Evolutionary conservation across 345 rosid species (phyloP).

Genomic region (Eucalyptus polyanthemos): DNA sequence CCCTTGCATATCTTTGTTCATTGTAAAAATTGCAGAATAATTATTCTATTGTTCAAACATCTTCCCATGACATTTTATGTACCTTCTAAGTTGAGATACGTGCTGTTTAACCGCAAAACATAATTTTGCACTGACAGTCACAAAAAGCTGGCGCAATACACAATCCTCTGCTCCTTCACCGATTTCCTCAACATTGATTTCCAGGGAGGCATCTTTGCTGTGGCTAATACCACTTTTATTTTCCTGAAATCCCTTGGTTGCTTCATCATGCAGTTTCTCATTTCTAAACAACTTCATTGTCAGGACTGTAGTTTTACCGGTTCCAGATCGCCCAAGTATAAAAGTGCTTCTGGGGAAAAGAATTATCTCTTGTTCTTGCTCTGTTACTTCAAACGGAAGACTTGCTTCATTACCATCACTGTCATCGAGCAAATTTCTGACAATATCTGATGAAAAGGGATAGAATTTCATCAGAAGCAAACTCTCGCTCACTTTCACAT

Average conservation of each 20-base stretch:
- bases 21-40: not conserved
- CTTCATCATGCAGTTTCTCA: constrained; percentile 13
- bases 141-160: constrained; percentile 35
- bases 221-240: not conserved
- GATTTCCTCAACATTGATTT: not conserved
- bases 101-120: constrained; percentile 36
- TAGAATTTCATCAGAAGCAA: constrained; percentile 43
- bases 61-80: not conserved
- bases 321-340: constrained; percentile 44
- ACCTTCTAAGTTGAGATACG: constrained; percentile 33
- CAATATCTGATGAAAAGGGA: constrained; percentile 15
- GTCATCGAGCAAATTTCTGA: constrained; percentile 24
- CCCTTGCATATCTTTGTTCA: not conserved
- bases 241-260: constrained; percentile 2
- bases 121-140: constrained; percentile 31
- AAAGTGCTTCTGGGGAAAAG: constrained; percentile 22
- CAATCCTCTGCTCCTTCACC: not conserved
- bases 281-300: constrained; percentile 29
- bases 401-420: constrained; percentile 20
- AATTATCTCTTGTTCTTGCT: constrained; percentile 25
- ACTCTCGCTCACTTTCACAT: constrained; percentile 34
- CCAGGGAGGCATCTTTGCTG: not conserved
- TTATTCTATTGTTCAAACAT: not conserved
- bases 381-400: constrained; percentile 43
- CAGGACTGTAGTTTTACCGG: constrained; percentile 49